A percentile compares a stretch with the other conserved stretches of the same genome.
Evolutionary conservation across 345 rosid genomes (phyloP).

Genomic region (Erucastrum elatum): DNA sequence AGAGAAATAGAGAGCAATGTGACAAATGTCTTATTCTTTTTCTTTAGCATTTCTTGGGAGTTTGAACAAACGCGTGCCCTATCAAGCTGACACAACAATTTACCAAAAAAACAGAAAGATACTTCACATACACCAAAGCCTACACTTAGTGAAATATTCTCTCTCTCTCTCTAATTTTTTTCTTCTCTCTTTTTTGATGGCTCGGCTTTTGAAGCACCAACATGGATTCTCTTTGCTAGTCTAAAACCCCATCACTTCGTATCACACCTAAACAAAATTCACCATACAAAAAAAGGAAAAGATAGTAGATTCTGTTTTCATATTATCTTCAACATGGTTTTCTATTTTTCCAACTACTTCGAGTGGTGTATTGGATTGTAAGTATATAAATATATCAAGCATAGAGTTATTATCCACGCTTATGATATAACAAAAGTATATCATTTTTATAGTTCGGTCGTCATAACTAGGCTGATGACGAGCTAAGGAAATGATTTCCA

Average conservation of each 20-base stretch:
- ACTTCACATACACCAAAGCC: slow-evolving; percentile 39
- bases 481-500: slow-evolving; percentile 9
- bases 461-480: slow-evolving; percentile 29
- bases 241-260: slow-evolving; percentile 42
- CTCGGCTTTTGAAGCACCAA: slow-evolving; percentile 45
- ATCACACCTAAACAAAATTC: slow-evolving; percentile 27
- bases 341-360: background rate
- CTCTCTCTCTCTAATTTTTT: slow-evolving; percentile 17
- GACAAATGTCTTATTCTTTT: slow-evolving; percentile 37
- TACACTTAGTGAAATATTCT: slow-evolving; percentile 32
- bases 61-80: slow-evolving; percentile 47
- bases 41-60: slow-evolving; percentile 37
- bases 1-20: slow-evolving; percentile 19
- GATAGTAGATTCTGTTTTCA: slow-evolving; percentile 28
- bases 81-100: slow-evolving; percentile 43
- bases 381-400: background rate
- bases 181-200: slow-evolving; percentile 31
- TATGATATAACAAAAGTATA: background rate
- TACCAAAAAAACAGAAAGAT: slow-evolving; percentile 39
- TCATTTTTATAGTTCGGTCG: slow-evolving; percentile 10
- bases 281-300: background rate
- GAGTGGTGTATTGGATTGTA: background rate
- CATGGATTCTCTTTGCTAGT: slow-evolving; percentile 44
- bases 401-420: slow-evolving; percentile 10
- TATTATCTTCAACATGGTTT: slow-evolving; percentile 4